Evolutionary conservation across 352 stramenopile species (phyloP), one percentile per base, ranked within the genome.

Genomic region (Thraustochytrium striatum): DNA sequence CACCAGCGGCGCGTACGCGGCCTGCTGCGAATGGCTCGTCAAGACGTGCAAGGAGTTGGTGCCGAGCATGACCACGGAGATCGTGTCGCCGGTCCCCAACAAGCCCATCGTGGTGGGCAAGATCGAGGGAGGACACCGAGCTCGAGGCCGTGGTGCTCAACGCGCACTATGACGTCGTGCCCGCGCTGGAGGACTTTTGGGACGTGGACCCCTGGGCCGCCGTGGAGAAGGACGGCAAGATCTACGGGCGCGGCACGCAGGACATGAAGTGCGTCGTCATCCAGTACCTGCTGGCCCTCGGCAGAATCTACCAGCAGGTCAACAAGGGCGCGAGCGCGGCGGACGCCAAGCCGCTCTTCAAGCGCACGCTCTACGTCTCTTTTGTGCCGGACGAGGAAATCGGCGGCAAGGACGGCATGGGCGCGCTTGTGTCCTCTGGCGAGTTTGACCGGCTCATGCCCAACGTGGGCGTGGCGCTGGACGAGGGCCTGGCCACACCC

Each of bases 181-280:
- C 94, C 2, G 92, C 89, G n/a, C 88, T 90, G 72, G 52, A 84
- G 8, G 85, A 94, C 36, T 83, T 90, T 68, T 98, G 94, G 94
- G 87, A 92, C 5, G 88, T 91, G 19, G 90, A 95, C 58, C 91
- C 94, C 2, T 98, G 97, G 83, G 90, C 83, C 2, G 93, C 89
- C 13, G 84, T 94, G 21, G 83, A 90, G 28, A 89, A 94, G 62
- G 88, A 97, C 81, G 92, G 90, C 7, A 89, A 88, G 61, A 96
- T 98, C 80, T 97, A 97, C 84, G 93, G 91, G 38, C 88, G 93
- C 55, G 94, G 94, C 9, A 86, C 91, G 2, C 94, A 98, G 83
- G 94, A 98, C 83, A 98, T 97, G 93, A 98, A 97, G 83, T 94
- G 91, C 84, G 94, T 98, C 2, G 95, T 90, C 69, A 88, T 97